A percentile compares a stretch with the other conserved stretches of the same genome.
Evolutionary conservation across 164 flowering plant genomes (phyloP).

Genomic region (Cinnamomum micranthum): DNA sequence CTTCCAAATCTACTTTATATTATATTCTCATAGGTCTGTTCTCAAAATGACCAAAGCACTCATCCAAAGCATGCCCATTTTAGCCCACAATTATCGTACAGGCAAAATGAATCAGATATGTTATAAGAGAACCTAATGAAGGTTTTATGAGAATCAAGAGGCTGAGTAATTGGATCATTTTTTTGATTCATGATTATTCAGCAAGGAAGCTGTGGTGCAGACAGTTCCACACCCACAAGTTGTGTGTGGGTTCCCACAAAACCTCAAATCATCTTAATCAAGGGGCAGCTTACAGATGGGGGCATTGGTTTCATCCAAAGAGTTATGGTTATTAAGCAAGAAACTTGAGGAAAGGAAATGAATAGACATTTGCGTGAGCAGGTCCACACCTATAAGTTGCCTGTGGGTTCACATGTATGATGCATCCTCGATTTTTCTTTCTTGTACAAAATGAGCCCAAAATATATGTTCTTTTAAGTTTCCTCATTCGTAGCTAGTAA

Average conservation of each 20-base stretch:
- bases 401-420: neutral
- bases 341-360: no score
- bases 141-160: neutral
- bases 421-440: neutral
- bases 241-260: no score
- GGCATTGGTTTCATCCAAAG: no score
- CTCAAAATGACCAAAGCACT: neutral
- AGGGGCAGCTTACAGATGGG: no score
- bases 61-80: neutral
- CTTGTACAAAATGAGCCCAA: neutral
- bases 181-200: no score
- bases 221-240: no score
- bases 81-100: neutral
- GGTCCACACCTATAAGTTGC: neutral
- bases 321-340: no score
- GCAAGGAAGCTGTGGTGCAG: no score
- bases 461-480: neutral
- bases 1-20: neutral
- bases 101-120: neutral
- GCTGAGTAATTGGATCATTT: neutral
- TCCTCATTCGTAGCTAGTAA: neutral
- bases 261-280: no score
- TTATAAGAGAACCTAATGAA: neutral
- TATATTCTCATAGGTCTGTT: neutral
- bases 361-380: no score